Evolutionary conservation across 1,284 basidiomycete genomes (phyloP), one percentile per base, ranked within the genome.

Genomic region (Hemileia vastatrix): DNA sequence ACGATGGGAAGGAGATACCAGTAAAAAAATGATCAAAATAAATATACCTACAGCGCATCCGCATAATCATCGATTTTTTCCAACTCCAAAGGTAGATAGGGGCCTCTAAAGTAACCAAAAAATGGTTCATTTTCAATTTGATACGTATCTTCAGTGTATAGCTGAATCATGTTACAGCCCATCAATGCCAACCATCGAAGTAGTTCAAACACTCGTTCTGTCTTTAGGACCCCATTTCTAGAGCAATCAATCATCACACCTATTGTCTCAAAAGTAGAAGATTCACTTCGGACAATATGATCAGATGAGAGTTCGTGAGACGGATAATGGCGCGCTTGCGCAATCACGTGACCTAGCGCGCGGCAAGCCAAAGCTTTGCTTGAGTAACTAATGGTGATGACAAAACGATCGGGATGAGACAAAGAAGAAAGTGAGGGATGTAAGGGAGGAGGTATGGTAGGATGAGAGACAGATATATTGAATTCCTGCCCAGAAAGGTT

Each of bases 221-320:
- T 67, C 21, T 67, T 70, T 52, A 77, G 67, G 0, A 77, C 76
- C 13, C 76, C 76, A 51, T 77, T 77, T 6, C 76, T 65, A 31
- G 73, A 75, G 57, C 76, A 77, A 65, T 77, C 76, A 51, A 77
- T 73, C 76, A 77, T 77, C 55, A 76, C 72, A 2, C 76, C 72
- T n/a, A 74, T 61, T 6, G 67, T 72, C 6, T 66, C 57, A 60
- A 70, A 72, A 2, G 32, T 24, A 44, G 40, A 61, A 32, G 18
- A 2, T 33, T 54, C 4, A 19, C n/a, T n/a, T n/a, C n/a, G n/a
- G n/a, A n/a, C n/a, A n/a, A n/a, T n/a, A n/a, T n/a, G n/a, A n/a
- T n/a, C n/a, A n/a, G n/a, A n/a, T n/a, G n/a, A n/a, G n/a, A n/a
- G n/a, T n/a, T n/a, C n/a, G n/a, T n/a, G n/a, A n/a, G n/a, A n/a